Conservation (phyloP, 495 filamentous ascomycete genomes). For the Friedmanniomyces simplex region DNA sequence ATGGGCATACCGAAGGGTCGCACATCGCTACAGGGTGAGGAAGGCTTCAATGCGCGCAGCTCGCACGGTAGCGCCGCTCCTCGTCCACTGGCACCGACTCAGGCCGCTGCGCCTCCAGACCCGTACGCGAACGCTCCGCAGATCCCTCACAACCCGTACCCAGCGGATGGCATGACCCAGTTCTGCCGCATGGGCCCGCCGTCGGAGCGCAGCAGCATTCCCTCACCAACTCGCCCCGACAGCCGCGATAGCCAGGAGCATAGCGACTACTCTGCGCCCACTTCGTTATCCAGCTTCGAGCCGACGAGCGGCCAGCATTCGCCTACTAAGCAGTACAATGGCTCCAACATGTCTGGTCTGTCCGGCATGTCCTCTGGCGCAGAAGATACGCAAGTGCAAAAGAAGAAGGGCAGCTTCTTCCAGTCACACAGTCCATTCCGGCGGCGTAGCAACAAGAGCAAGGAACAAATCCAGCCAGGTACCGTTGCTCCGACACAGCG, state of each 20-base stretch:
- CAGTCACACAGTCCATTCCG: slow-evolving; percentile 88
- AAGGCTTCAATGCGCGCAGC: slow-evolving; percentile 14
- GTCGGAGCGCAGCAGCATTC: slow-evolving; percentile 71
- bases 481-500: slow-evolving; percentile 31
- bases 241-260: slow-evolving; percentile 66
- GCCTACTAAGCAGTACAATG: slow-evolving; percentile 53
- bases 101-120: slow-evolving; percentile 32
- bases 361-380: slow-evolving; percentile 30
- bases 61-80: slow-evolving; percentile 26
- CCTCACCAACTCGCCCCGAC: slow-evolving; percentile 63
- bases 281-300: slow-evolving; percentile 72
- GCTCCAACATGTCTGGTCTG: slow-evolving; percentile 28
- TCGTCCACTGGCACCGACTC: slow-evolving; percentile 33
- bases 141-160: slow-evolving; percentile 88
- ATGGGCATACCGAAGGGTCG: slow-evolving; percentile 14
- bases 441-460: slow-evolving; percentile 80
- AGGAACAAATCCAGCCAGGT: slow-evolving; percentile 41
- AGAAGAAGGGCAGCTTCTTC: slow-evolving; percentile 91
- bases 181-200: slow-evolving; percentile 80
- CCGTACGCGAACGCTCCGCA: slow-evolving; percentile 55
- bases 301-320: slow-evolving; percentile 52
- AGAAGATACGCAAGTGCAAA: slow-evolving; percentile 59
- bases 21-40: slow-evolving; percentile 16
- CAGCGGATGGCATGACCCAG: slow-evolving; percentile 97
- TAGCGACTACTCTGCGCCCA: slow-evolving; percentile 84